Conservation (phyloP, 2,329 filamentous ascomycete species). For the Ascochyta rabiei region DNA sequence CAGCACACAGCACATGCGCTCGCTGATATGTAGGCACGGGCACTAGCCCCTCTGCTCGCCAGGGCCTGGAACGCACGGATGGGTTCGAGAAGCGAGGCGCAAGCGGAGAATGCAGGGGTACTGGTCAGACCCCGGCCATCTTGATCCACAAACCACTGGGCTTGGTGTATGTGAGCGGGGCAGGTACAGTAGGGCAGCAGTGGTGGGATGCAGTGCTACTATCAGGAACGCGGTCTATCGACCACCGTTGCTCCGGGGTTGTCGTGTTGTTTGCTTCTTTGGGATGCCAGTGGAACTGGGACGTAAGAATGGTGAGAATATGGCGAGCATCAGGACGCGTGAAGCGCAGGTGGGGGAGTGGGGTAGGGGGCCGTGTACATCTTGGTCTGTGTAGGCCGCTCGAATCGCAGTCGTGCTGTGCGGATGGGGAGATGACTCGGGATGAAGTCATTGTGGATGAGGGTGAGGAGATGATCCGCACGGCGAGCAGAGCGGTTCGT, state of each 20-base stretch:
- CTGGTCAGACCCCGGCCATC: neutral
- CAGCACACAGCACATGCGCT: slow-evolving; percentile 8
- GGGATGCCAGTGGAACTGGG: neutral
- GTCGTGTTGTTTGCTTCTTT: slow-evolving; percentile 15
- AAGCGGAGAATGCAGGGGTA: slow-evolving; percentile 5
- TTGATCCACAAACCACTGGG: neutral
- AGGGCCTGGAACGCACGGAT: neutral
- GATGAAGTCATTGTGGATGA: slow-evolving; percentile 3
- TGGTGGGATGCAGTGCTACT: slow-evolving; percentile 1
- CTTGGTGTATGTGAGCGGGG: slow-evolving; percentile 2
- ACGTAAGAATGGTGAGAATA: neutral
- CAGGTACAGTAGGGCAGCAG: neutral
- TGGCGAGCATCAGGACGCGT: neutral
- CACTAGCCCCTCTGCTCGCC: neutral
- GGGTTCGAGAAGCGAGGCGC: slow-evolving; percentile 16
- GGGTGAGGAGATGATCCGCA: neutral
- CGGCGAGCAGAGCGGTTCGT: neutral
- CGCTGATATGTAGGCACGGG: slow-evolving; percentile 12
- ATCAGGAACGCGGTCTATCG: neutral
- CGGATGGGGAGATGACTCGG: neutral
- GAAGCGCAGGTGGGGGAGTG: slow-evolving; percentile 1
- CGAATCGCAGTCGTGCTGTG: neutral
- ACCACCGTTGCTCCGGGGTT: neutral
- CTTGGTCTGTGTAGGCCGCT: neutral
- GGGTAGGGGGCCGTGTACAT: neutral